Percentiles rank a stretch among this genome's conserved stretches.
These are phyloP conservation scores for Lodderomyces pseudojiufengensis DNA, from an alignment of 1,139 yeast genomes.

Conservation along the genomic window DNA sequence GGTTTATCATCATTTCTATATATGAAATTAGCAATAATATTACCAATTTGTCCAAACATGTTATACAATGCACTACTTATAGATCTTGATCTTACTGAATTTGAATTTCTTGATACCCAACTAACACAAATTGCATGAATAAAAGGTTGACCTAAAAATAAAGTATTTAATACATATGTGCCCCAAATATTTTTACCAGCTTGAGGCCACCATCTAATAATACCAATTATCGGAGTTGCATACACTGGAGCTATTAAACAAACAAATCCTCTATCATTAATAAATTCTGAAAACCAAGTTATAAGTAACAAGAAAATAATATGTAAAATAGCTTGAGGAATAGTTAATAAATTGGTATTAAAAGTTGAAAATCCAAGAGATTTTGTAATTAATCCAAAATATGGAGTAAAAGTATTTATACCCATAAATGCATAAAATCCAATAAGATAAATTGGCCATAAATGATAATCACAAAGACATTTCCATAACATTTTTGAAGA, in stretches of 20 bases:
- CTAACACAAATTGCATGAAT: conserved; percentile 52
- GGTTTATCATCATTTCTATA: conserved; percentile 59
- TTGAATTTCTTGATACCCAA: conserved; percentile 60
- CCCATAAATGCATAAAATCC: conserved; percentile 49
- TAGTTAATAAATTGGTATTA: conserved; percentile 50
- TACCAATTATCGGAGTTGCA: conserved; percentile 35
- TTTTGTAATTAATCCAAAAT: conserved; percentile 35
- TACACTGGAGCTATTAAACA: conserved; percentile 36
- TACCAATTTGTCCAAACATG: conserved; percentile 55
- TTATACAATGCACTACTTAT: conserved; percentile 49
- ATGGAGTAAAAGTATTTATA: conserved; percentile 24
- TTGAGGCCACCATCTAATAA: conserved; percentile 50
- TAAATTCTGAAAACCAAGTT: conserved; percentile 37
- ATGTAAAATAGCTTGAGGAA: conserved; percentile 29
- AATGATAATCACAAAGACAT: conserved; percentile 49
- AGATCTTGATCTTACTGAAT: conserved; percentile 56
- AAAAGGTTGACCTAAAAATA: conserved; percentile 48
- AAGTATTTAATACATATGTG: conserved; percentile 46
- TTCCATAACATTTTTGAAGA: conserved; percentile 33
- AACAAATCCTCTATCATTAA: conserved; percentile 32
- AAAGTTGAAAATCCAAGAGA: conserved; percentile 54
- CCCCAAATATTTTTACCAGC: conserved; percentile 47
- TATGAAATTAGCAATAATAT: conserved; percentile 48
- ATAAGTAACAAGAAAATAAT: conserved; percentile 29
- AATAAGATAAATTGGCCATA: conserved; percentile 56